A percentile compares a stretch with the other conserved stretches of the same genome.
Evolutionary conservation across 108 stramenopile genomes (phyloP).

Genomic region (Pseudonitzschia delicatissima): DNA sequence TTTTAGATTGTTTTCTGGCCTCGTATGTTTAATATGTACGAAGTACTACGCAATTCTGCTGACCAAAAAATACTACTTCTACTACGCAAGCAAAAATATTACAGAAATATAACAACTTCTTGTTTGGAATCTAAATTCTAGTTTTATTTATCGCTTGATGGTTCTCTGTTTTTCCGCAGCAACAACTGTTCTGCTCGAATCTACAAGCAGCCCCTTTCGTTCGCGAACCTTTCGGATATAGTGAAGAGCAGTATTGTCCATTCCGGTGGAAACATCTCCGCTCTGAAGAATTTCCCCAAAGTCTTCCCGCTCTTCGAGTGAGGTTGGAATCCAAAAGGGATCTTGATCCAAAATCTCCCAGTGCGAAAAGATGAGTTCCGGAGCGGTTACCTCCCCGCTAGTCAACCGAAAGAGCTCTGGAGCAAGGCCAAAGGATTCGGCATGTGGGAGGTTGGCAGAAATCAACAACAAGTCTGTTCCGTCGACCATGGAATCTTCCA

Average conservation of each 20-base stretch:
- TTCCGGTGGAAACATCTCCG: conserved; percentile 81
- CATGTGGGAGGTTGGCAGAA: conserved; percentile 80
- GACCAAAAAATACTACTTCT: too few relatives aligned
- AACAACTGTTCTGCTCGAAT: conserved; percentile 81
- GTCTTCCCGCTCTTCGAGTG: conserved; percentile 89
- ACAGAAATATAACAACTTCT: too few relatives aligned
- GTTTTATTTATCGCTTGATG: conserved; percentile 77
- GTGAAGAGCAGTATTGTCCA: conserved; percentile 79
- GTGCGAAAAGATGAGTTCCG: conserved; percentile 82
- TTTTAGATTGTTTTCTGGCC: too few relatives aligned
- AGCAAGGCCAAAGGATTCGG: conserved; percentile 83
- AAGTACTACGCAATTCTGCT: too few relatives aligned
- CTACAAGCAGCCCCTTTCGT: conserved; percentile 83
- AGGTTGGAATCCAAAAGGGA: conserved; percentile 93
- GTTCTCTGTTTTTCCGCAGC: conserved; percentile 93
- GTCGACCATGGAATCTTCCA: conserved; percentile 88
- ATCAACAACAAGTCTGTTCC: conserved; percentile 85
- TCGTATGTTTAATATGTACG: too few relatives aligned
- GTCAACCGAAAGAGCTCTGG: conserved; percentile 79
- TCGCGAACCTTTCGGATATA: conserved; percentile 82
- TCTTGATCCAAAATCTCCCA: conserved; percentile 85
- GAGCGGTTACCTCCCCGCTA: conserved; percentile 88
- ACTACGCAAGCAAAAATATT: too few relatives aligned
- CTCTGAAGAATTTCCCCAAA: conserved; percentile 74
- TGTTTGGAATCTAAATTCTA: not conserved